Percentiles rank a stretch among this genome's conserved stretches.
Conservation (phyloP, 2,329 filamentous ascomycete genomes). For the Ophiostoma sp. region DNA sequence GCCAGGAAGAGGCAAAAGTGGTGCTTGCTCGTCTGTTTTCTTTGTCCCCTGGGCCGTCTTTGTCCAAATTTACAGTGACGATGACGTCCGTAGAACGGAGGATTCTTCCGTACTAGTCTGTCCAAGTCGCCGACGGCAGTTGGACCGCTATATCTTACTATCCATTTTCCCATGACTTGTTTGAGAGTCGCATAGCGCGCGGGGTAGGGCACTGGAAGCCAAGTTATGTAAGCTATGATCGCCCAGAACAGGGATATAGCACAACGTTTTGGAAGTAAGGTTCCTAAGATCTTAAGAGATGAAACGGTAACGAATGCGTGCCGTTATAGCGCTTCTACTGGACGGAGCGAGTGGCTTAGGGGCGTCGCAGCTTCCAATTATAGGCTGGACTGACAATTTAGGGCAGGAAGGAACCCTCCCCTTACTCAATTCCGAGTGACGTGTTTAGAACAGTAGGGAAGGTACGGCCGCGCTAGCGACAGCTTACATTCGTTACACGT, state of each 20-base stretch:
- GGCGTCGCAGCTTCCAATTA: background rate
- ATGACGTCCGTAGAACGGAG: constrained; percentile 7
- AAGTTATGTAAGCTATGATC: background rate
- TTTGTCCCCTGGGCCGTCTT: background rate
- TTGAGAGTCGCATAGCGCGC: background rate
- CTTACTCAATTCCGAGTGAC: background rate
- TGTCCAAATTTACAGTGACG: constrained; percentile 1
- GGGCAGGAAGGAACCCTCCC: background rate
- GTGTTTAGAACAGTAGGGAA: constrained; percentile 6
- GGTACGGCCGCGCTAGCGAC: background rate
- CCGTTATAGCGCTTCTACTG: background rate
- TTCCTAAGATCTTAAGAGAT: background rate
- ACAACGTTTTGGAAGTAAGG: background rate
- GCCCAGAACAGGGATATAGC: background rate
- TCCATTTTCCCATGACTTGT: background rate
- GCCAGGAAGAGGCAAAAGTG: background rate
- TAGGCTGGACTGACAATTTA: background rate
- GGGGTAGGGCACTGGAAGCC: background rate
- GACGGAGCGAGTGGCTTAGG: background rate
- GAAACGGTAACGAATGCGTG: background rate
- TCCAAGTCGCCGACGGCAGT: background rate
- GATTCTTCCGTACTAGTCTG: background rate
- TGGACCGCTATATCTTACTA: constrained; percentile 17
- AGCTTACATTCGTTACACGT: background rate
- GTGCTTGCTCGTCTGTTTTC: background rate